These are phyloP conservation scores for Malassezia psittaci DNA, from an alignment of 1,284 basidiomycete genomes.

Conservation along the genomic window DNA sequence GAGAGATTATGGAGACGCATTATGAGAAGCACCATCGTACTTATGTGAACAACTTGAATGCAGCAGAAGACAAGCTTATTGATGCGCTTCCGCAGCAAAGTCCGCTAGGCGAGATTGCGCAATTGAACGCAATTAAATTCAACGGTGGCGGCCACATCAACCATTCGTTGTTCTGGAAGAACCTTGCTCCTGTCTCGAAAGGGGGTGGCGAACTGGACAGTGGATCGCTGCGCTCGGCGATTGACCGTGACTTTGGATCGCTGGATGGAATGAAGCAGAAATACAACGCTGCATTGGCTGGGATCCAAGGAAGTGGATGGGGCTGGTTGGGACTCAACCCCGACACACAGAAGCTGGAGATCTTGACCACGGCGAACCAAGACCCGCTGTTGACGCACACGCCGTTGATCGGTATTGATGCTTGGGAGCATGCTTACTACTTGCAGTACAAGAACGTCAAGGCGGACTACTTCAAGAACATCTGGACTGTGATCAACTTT, in stretches of 20 bases:
- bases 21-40: slow-evolving; percentile 47
- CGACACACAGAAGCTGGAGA: slow-evolving; percentile 32
- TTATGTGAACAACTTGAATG: slow-evolving; percentile 45
- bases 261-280: slow-evolving; percentile 37
- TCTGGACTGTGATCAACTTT: slow-evolving; percentile 48
- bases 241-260: slow-evolving; percentile 43
- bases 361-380: slow-evolving; percentile 45
- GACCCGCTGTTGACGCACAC: slow-evolving; percentile 43
- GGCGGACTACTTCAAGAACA: slow-evolving; percentile 46
- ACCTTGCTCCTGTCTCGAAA: slow-evolving; percentile 36
- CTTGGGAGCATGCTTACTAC: slow-evolving; percentile 47
- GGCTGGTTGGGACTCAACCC: slow-evolving; percentile 44
- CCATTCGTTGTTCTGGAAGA: slow-evolving; percentile 47
- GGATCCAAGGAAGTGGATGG: slow-evolving; percentile 46
- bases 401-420: slow-evolving; percentile 44
- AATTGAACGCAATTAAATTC: slow-evolving; percentile 43
- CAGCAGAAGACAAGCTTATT: slow-evolving; percentile 29
- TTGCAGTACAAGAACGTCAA: slow-evolving; percentile 47
- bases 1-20: slow-evolving; percentile 46
- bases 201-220: slow-evolving; percentile 39
- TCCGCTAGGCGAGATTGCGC: slow-evolving; percentile 28
- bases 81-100: slow-evolving; percentile 35
- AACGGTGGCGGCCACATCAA: slow-evolving; percentile 48
- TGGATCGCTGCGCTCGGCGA: slow-evolving; percentile 38
- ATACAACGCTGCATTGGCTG: slow-evolving; percentile 36